A percentile compares a stretch with the other conserved stretches of the same genome.
Evolutionary conservation across 306 rosid genomes (phyloP).

Genomic region (Quercus wislizeni): DNA sequence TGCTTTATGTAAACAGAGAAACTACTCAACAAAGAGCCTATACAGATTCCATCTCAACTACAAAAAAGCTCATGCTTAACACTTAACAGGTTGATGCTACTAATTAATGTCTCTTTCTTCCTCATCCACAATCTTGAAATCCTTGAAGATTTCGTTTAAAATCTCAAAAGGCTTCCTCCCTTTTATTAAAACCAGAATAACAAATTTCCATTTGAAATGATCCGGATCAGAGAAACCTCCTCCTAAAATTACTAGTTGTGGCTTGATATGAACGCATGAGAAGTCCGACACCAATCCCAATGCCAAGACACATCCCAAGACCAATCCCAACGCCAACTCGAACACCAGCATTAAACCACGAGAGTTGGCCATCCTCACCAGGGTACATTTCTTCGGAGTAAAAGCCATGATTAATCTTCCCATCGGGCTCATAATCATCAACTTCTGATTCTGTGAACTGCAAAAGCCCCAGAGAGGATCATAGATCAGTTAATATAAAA

Average conservation of each 20-base stretch:
- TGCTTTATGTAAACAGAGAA: constrained; percentile 18
- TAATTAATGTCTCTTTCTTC: constrained; percentile 1
- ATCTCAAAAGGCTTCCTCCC: constrained; percentile 4
- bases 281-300: constrained; percentile 83
- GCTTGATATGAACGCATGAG: constrained; percentile 96
- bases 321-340: constrained; percentile 95
- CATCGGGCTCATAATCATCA: constrained; percentile 58
- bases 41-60: constrained; percentile 45
- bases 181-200: constrained; percentile 19
- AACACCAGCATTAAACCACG: constrained; percentile 95
- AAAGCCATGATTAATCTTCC: constrained; percentile 52
- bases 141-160: constrained; percentile 2
- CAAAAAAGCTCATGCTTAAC: constrained; percentile 34
- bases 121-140: background rate
- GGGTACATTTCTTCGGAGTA: constrained; percentile 67
- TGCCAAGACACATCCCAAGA: constrained; percentile 89
- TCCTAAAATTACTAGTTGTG: constrained; percentile 70
- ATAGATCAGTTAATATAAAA: constrained; percentile 11
- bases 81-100: constrained; percentile 10
- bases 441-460: constrained; percentile 61
- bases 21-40: constrained; percentile 35
- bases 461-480: constrained; percentile 24
- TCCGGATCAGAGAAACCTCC: constrained; percentile 54
- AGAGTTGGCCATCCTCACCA: constrained; percentile 81
- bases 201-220: constrained; percentile 12